A percentile compares a stretch with the other conserved stretches of the same genome.
Evolutionary conservation across 2,329 filamentous ascomycete genomes (phyloP).

Genomic region (Trichophyton equinum): DNA sequence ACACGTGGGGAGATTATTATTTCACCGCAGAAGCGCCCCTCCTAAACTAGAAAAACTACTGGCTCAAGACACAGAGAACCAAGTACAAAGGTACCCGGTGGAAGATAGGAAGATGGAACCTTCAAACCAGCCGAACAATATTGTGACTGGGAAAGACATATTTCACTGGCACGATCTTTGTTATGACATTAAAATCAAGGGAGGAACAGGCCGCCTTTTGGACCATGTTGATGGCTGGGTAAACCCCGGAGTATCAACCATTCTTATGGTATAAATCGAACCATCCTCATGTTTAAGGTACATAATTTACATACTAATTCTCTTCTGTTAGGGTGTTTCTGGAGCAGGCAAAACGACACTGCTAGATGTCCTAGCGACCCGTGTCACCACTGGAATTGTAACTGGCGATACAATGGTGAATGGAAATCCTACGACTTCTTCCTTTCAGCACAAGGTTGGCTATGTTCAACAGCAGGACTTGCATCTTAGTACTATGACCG

Average conservation of each 20-base stretch:
- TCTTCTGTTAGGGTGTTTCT: conserved; percentile 48
- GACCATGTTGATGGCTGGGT: conserved; percentile 87
- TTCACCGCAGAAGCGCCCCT: conserved; percentile 48
- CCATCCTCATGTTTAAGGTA: too few species aligned
- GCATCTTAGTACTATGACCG: conserved; percentile 69
- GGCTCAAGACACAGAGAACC: conserved; percentile 15
- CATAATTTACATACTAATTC: too few species aligned
- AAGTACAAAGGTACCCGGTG: conserved; percentile 19
- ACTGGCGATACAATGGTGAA: conserved; percentile 74
- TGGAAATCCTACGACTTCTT: conserved; percentile 54
- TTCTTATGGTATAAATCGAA: conserved; percentile 52
- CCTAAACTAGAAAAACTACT: background rate
- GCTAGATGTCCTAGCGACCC: conserved; percentile 70
- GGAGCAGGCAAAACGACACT: conserved; percentile 88
- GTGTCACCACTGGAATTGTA: conserved; percentile 79
- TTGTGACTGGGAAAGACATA: conserved; percentile 44
- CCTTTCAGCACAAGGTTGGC: conserved; percentile 74
- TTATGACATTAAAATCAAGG: conserved; percentile 72
- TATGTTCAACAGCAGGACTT: conserved; percentile 76
- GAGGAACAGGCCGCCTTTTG: conserved; percentile 59
- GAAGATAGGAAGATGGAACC: conserved; percentile 24
- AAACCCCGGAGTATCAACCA: conserved; percentile 79
- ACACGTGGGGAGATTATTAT: conserved; percentile 69
- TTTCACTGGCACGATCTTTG: conserved; percentile 80
- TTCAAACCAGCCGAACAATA: conserved; percentile 18